Evolutionary conservation across 2,329 filamentous ascomycete species (phyloP).

Genomic region (Talaromyces piceae): DNA sequence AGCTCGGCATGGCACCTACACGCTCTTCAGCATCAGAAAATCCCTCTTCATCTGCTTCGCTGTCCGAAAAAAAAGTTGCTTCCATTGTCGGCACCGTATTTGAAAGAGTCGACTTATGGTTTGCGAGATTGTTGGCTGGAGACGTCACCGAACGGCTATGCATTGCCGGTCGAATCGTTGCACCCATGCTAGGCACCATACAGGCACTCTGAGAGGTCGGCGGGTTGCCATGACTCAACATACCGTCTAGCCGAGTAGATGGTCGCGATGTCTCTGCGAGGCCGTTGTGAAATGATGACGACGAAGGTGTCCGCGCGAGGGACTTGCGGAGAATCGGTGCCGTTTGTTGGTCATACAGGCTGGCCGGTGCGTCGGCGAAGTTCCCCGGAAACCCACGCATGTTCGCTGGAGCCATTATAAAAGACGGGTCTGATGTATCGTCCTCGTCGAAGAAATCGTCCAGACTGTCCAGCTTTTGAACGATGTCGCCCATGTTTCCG

Average conservation of each 20-base stretch:
- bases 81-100: conserved; percentile 29
- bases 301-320: conserved; percentile 61
- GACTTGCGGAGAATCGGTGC: conserved; percentile 84
- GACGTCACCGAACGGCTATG: conserved; percentile 82
- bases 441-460: conserved; percentile 75
- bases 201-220: conserved; percentile 40
- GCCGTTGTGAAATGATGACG: conserved; percentile 76
- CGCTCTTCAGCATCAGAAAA: conserved; percentile 80
- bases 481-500: conserved; percentile 71
- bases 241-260: conserved; percentile 44
- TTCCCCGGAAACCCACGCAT: conserved; percentile 50
- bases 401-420: conserved; percentile 29
- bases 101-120: conserved; percentile 8
- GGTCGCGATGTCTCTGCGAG: conserved; percentile 66
- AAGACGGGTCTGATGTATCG: conserved; percentile 53
- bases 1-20: conserved; percentile 16
- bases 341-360: conserved; percentile 88
- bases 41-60: conserved; percentile 67
- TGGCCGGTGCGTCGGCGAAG: conserved; percentile 65
- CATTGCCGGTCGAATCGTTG: conserved; percentile 54
- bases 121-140: conserved; percentile 50
- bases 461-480: conserved; percentile 68
- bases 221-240: conserved; percentile 29
- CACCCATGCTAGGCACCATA: conserved; percentile 19
- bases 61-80: conserved; percentile 63